phyloP scores from a whole-genome alignment of 257 asterid genomes.

The Voacanga thouarsii region DNA sequence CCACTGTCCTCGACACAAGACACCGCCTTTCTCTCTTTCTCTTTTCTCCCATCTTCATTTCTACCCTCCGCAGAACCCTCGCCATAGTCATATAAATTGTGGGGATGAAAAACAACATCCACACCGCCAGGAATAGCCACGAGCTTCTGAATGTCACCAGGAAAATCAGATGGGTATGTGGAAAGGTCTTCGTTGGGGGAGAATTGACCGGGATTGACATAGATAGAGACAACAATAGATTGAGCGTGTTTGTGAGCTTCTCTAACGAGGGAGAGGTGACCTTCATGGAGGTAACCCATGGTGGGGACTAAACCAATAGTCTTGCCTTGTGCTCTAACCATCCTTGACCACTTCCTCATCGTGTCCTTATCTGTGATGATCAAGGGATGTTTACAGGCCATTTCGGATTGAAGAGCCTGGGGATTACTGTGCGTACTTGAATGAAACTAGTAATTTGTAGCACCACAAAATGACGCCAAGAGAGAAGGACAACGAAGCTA shows the following conservation, averaged over 20 bases:
- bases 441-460: no score
- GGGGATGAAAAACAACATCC: constrained; percentile 78
- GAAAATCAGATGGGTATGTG: constrained; percentile 89
- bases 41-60: constrained; percentile 8
- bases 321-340: constrained; percentile 50
- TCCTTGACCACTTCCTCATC: constrained; percentile 87
- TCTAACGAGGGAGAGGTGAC: constrained; percentile 73
- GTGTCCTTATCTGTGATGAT: constrained; percentile 56
- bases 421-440: no score
- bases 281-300: constrained; percentile 92
- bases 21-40: constrained; percentile 28
- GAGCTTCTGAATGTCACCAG: constrained; percentile 64
- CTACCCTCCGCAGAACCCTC: background rate
- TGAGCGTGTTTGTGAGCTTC: constrained; percentile 57
- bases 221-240: constrained; percentile 67
- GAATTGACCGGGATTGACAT: constrained; percentile 90
- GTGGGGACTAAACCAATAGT: constrained; percentile 84
- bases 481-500: no score
- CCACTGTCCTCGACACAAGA: constrained; percentile 73
- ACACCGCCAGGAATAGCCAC: constrained; percentile 53
- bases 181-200: constrained; percentile 90
- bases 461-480: no score
- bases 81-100: constrained; percentile 69
- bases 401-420: constrained; percentile 6
- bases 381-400: constrained; percentile 52